Evolutionary conservation across 345 rosid species (phyloP), one percentile per base, ranked within the genome.

Genomic region (Gossypium raimondii): DNA sequence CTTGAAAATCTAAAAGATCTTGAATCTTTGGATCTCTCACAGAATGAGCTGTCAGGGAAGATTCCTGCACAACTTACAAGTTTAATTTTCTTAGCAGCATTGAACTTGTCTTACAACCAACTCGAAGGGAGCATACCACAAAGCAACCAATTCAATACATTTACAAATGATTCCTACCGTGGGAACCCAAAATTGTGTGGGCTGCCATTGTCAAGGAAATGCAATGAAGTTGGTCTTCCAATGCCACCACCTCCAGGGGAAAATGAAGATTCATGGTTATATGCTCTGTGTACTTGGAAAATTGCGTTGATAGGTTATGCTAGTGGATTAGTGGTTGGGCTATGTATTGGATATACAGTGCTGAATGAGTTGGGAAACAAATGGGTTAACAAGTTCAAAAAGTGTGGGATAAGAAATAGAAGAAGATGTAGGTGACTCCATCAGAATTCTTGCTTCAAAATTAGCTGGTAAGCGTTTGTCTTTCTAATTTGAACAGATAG

Each of bases 331-430:
- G 61, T 52, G 0, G 56, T 4, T n/a, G 60, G 62, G 5, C 0
- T 70, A 51, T 52, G 11, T 17, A 13, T 70, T 29, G 73, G 62
- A 53, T 53, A 9, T 70, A 70, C 25, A 16, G 73, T 52, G 47
- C 17, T 70, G 27, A 34, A 70, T 14, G 73, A 50, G 73, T 3
- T 14, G 9, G 59, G 59, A 17, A 70, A 70, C 60, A 29, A 70
- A 34, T 70, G 73, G 48, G 2, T 70, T 4, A 0, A 67, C 4
- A 13, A 5, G 9, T 68, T 24, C 22, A 9, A 0, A 24, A 22
- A 13, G 14, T 11, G 8, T 0, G 0, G 20, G 12, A 67, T 25
- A 8, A 24, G 22, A 3, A 47, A 13, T 1, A 0, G 72, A 55
- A 67, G 57, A 67, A 47, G 56, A 67, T 4, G 20, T 0, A 47